These are phyloP conservation scores for Pleurotus tuoliensis DNA, from an alignment of 768 basidiomycete genomes.

Conservation along the genomic window DNA sequence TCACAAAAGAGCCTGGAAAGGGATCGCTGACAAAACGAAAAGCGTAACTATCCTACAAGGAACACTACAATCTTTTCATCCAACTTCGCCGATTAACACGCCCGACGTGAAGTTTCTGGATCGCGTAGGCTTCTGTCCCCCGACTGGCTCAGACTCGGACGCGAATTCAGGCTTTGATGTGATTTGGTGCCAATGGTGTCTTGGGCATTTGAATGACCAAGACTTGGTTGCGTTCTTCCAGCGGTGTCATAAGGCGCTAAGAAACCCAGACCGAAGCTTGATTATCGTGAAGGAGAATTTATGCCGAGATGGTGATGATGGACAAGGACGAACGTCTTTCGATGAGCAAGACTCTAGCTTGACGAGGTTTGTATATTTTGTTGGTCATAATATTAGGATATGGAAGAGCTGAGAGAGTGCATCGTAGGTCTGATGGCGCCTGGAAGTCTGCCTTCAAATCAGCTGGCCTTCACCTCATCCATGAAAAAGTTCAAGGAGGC, in stretches of 20 bases:
- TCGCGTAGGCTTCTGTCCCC: conserved; percentile 60
- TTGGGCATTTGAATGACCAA: conserved; percentile 76
- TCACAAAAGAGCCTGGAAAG: conserved; percentile 50
- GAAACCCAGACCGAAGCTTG: conserved; percentile 44
- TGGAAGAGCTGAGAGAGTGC: background rate
- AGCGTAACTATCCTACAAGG: conserved; percentile 79
- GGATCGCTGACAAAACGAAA: conserved; percentile 57
- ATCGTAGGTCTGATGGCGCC: conserved; percentile 68
- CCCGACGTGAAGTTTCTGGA: conserved; percentile 50
- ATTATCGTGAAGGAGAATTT: conserved; percentile 93
- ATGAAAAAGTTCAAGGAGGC: conserved; percentile 78
- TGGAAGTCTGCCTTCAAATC: conserved; percentile 75
- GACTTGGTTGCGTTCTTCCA: conserved; percentile 79
- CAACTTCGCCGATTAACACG: conserved; percentile 51
- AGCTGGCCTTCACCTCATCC: conserved; percentile 69
- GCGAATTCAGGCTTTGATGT: conserved; percentile 76
- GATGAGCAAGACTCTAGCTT: conserved; percentile 89
- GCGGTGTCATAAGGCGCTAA: conserved; percentile 57
- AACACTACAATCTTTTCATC: conserved; percentile 81
- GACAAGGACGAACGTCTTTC: conserved; percentile 51
- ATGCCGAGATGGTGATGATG: conserved; percentile 56
- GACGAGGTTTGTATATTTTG: conserved; percentile 56
- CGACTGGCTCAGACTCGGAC: conserved; percentile 34
- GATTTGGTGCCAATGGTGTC: conserved; percentile 97
- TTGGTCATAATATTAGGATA: background rate